phyloP scores from a whole-genome alignment of 2,329 filamentous ascomycete genomes.

The Beauveria varroae region DNA sequence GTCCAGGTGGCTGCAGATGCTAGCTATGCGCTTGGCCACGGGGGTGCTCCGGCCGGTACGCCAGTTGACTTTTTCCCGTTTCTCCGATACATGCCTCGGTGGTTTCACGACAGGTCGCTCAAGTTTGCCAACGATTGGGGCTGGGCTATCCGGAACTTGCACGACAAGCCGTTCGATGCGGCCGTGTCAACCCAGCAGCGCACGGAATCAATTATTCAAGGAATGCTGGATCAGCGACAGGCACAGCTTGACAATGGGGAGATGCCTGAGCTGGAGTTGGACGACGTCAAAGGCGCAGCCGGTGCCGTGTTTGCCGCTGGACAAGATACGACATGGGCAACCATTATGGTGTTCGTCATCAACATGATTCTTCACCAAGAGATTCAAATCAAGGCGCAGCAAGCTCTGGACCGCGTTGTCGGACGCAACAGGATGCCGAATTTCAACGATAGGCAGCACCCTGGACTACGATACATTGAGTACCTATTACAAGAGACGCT shows the following conservation, averaged over 20 bases:
- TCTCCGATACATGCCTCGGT: slow-evolving; percentile 33
- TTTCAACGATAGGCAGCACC: slow-evolving; percentile 32
- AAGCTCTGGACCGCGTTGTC: slow-evolving; percentile 39
- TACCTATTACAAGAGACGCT: slow-evolving; percentile 39
- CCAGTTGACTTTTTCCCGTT: slow-evolving; percentile 42
- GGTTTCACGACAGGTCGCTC: slow-evolving; percentile 24
- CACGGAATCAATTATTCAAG: slow-evolving; percentile 22
- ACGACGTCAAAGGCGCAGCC: slow-evolving; percentile 42
- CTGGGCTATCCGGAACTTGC: slow-evolving; percentile 30
- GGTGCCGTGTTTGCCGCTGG: slow-evolving; percentile 41
- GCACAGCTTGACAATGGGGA: slow-evolving; percentile 19
- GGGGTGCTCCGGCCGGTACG: slow-evolving; percentile 25
- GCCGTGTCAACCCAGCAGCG: slow-evolving; percentile 23
- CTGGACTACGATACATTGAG: slow-evolving; percentile 35
- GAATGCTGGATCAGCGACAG: slow-evolving; percentile 21
- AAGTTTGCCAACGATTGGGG: slow-evolving; percentile 23
- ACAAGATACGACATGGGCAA: slow-evolving; percentile 37
- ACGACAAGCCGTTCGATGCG: slow-evolving; percentile 35
- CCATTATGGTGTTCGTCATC: slow-evolving; percentile 36
- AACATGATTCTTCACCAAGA: slow-evolving; percentile 34
- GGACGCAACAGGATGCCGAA: slow-evolving; percentile 36
- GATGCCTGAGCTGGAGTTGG: slow-evolving; percentile 27
- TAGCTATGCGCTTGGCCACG: slow-evolving; percentile 22
- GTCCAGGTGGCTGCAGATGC: slow-evolving; percentile 30
- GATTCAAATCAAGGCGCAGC: slow-evolving; percentile 38